These are phyloP conservation scores for Pythium apleroticum DNA, from an alignment of 352 stramenopile genomes.

Conservation along the genomic window DNA sequence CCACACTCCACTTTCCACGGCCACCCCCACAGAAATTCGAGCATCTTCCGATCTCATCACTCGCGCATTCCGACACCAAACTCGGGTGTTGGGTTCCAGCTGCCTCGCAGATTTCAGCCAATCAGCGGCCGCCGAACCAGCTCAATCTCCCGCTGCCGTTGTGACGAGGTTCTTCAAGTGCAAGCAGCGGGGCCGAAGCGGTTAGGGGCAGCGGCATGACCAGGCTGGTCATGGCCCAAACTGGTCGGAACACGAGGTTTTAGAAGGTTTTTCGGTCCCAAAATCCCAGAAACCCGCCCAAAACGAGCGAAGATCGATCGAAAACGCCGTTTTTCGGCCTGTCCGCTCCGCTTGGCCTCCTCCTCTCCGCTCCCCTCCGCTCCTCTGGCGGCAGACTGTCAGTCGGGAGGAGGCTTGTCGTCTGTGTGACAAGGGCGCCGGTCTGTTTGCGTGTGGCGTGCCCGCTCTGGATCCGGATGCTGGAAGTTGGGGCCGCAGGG, in stretches of 20 bases:
- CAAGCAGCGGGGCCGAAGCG: constrained; percentile 20
- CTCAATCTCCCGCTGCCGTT: constrained; percentile 8
- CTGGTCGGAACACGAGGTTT: constrained; percentile 10
- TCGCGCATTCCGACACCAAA: neutral
- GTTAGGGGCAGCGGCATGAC: constrained; percentile 14
- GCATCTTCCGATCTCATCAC: neutral
- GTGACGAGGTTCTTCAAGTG: constrained; percentile 23
- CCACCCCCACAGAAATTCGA: neutral
- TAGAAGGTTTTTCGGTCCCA: constrained; percentile 12
- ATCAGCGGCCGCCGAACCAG: constrained; percentile 1
- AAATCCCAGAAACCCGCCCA: constrained; percentile 17
- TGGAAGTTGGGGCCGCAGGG: neutral
- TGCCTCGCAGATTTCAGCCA: neutral
- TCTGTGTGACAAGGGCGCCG: neutral
- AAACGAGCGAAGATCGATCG: constrained; percentile 1
- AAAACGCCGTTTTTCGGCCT: neutral
- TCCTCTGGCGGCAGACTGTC: neutral
- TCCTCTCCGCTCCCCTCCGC: neutral
- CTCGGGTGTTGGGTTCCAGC: neutral
- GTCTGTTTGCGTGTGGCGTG: neutral
- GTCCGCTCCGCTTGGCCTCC: neutral
- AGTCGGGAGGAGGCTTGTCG: neutral
- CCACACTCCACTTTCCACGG: neutral
- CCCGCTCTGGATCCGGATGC: neutral
- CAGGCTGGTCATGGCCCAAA: neutral